Conservation (phyloP, 2,329 filamentous ascomycete genomes). For the Clathrospora elynae region DNA sequence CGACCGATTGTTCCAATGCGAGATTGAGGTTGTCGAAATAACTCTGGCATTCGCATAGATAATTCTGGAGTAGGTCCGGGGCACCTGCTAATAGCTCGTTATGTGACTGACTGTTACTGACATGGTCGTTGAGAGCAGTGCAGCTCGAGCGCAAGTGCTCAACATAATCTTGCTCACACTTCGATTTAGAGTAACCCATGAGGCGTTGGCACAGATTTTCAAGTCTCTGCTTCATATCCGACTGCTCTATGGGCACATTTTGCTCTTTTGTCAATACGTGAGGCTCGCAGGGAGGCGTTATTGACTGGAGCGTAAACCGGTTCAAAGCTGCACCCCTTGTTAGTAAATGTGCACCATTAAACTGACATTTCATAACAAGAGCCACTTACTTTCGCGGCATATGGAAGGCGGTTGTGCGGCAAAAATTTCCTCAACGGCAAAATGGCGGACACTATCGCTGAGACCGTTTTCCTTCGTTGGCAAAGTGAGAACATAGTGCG, state of each 20-base stretch:
- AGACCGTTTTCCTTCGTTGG: background rate
- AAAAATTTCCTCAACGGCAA: constrained; percentile 13
- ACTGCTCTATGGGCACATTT: background rate
- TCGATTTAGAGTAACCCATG: constrained; percentile 12
- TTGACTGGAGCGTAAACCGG: background rate
- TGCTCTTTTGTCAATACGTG: background rate
- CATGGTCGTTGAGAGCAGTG: constrained; percentile 14
- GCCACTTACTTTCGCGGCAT: constrained; percentile 1
- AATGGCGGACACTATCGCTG: constrained; percentile 1
- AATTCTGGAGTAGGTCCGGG: constrained; percentile 6
- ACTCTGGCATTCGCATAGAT: constrained; percentile 19
- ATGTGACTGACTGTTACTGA: background rate
- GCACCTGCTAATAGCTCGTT: background rate
- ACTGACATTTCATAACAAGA: background rate
- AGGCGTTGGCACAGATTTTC: constrained; percentile 19
- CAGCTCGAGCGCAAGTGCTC: constrained; percentile 24
- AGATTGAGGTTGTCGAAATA: constrained; percentile 15
- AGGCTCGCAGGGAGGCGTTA: constrained; percentile 9
- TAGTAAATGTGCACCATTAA: background rate
- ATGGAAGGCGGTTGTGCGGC: background rate
- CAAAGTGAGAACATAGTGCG: background rate
- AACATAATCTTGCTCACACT: constrained; percentile 30
- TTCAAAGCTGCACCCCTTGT: background rate
- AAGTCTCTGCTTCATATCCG: constrained; percentile 9
- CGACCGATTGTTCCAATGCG: too few species aligned